Percentiles rank a stretch among this genome's conserved stretches.
These are phyloP conservation scores for Colletotrichum eleusines DNA, from an alignment of 2,329 filamentous ascomycete species.

Conservation along the genomic window DNA sequence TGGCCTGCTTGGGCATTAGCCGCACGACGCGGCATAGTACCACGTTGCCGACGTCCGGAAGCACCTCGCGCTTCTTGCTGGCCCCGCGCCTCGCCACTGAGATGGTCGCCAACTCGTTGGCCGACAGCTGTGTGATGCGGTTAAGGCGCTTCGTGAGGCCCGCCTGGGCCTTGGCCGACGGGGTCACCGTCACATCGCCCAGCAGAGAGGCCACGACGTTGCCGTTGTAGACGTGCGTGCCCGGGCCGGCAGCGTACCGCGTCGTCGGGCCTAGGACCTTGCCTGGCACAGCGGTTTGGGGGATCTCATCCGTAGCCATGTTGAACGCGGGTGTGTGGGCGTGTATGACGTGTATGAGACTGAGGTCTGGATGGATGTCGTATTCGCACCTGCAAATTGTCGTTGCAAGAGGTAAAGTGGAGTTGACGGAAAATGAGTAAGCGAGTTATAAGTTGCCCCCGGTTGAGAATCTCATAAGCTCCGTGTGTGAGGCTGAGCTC, in stretches of 20 bases:
- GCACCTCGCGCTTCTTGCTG: conserved; percentile 72
- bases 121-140: conserved; percentile 63
- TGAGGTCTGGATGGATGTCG: neutral
- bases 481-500: conserved; percentile 17
- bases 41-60: conserved; percentile 83
- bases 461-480: conserved; percentile 12
- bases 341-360: conserved; percentile 36
- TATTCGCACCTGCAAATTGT: conserved; percentile 5
- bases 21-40: conserved; percentile 90
- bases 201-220: conserved; percentile 86
- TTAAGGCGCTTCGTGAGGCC: conserved; percentile 70
- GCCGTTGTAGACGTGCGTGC: conserved; percentile 83
- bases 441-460: conserved; percentile 2
- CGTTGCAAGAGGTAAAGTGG: neutral
- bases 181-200: conserved; percentile 73
- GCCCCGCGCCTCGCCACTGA: conserved; percentile 62
- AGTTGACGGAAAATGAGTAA: conserved; percentile 1
- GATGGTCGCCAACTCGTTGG: conserved; percentile 62
- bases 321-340: neutral
- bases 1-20: conserved; percentile 86
- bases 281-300: conserved; percentile 81
- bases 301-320: conserved; percentile 53
- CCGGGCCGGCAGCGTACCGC: conserved; percentile 79
- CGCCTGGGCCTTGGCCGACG: conserved; percentile 59
- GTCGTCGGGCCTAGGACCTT: conserved; percentile 78